A percentile compares a stretch with the other conserved stretches of the same genome.
Conservation (phyloP, 345 rosid species). For the Melaleuca quinquenervia region DNA sequence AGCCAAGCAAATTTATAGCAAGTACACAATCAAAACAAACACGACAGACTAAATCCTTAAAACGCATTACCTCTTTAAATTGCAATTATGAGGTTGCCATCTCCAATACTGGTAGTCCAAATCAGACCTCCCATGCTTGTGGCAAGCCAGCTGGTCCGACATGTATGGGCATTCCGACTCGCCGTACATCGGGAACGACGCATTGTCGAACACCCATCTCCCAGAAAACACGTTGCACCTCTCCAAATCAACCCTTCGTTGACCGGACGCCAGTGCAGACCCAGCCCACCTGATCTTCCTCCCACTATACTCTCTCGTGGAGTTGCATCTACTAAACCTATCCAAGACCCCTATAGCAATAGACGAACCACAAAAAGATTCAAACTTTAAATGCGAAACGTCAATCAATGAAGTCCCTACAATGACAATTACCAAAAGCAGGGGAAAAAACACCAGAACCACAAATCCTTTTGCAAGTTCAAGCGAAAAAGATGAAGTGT, state of each 20-base stretch:
- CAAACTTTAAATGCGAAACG: neutral
- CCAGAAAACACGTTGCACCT: constrained; percentile 78
- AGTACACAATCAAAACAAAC: neutral
- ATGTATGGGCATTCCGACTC: constrained; percentile 89
- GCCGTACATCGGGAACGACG: constrained; percentile 61
- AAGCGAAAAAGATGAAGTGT: neutral
- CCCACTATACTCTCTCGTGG: constrained; percentile 55
- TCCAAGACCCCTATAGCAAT: constrained; percentile 51
- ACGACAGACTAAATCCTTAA: neutral
- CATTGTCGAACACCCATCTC: constrained; percentile 79
- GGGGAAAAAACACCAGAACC: neutral
- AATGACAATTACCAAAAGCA: neutral
- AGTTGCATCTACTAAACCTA: constrained; percentile 71
- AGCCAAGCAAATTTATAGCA: neutral
- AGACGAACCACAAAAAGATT: neutral
- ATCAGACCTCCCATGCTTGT: constrained; percentile 90
- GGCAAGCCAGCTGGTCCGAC: constrained; percentile 97
- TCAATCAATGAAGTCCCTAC: neutral
- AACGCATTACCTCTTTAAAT: constrained; percentile 47
- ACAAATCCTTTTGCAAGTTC: neutral
- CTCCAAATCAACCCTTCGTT: constrained; percentile 20
- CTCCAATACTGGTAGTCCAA: constrained; percentile 75
- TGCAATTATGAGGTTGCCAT: constrained; percentile 93
- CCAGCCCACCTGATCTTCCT: constrained; percentile 49
- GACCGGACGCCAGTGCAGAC: constrained; percentile 9